Conservation (phyloP, 768 basidiomycete genomes). For the Calvatia gigantea region DNA sequence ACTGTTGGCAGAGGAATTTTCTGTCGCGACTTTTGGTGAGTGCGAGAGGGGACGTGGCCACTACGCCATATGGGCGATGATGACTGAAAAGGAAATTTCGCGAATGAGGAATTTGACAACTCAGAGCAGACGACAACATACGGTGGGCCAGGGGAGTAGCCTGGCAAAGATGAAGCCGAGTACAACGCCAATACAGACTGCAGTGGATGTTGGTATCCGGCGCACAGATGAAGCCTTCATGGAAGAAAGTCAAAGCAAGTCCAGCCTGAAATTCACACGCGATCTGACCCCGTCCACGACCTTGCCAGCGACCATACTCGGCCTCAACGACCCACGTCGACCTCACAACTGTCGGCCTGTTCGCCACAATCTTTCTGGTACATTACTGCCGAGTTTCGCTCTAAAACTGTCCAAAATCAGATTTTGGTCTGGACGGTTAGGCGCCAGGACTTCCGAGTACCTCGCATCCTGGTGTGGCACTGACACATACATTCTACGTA, state of each 20-base stretch:
- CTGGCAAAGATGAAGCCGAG: conserved; percentile 58
- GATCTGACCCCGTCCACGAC: conserved; percentile 56
- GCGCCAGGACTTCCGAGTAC: no score
- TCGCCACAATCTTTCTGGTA: conserved; percentile 53
- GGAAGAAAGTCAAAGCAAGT: no score
- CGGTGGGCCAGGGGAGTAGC: conserved; percentile 42
- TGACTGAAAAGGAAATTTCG: conserved; percentile 18
- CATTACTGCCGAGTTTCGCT: no score
- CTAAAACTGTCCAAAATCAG: no score
- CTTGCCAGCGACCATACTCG: conserved; percentile 46
- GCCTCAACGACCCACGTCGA: conserved; percentile 58
- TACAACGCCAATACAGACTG: conserved; percentile 58
- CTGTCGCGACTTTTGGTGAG: conserved; percentile 53
- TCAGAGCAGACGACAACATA: conserved; percentile 17
- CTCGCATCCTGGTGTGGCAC: no score
- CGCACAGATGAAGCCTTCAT: conserved; percentile 22
- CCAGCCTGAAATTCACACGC: conserved; percentile 15
- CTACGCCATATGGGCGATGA: conserved; percentile 50
- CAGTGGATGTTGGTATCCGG: conserved; percentile 50
- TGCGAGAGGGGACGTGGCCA: conserved; percentile 46
- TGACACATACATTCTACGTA: no score
- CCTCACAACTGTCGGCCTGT: conserved; percentile 49
- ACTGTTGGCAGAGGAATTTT: conserved; percentile 73
- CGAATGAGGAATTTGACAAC: conserved; percentile 1
- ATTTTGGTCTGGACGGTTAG: no score